Evolutionary conservation across 768 basidiomycete genomes (phyloP), one percentile per base, ranked within the genome.

Genomic region (Strobilomyces dryophilus): DNA sequence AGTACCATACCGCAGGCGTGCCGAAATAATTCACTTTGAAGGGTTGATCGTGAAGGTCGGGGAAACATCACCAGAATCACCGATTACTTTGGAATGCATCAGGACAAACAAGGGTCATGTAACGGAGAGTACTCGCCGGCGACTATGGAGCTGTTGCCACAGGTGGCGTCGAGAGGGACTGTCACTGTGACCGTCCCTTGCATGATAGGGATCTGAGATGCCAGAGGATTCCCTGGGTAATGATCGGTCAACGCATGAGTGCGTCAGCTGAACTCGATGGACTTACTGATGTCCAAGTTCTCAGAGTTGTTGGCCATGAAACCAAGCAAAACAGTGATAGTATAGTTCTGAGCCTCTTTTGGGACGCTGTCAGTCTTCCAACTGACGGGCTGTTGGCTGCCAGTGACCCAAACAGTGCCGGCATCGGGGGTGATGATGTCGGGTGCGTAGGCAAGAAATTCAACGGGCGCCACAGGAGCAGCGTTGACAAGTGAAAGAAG

Each of bases 31-130:
- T 47, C 32, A 47, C 11, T 29, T 29, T 29, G 18, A 0, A 20
- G 46, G 0, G 15, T 8, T 3, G 17, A 90, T 90, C 1, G 76
- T 79, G 63, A 90, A 89, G 36, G 69, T 17, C 0, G 79, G 79
- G 61, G 80, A 84, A 9, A 66, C 58, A 56, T 90, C 81, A 11
- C 87, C 87, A 14, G 83, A 85, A 61, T 85, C 81, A 26, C 87
- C 87, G 57, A 84, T 72, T 39, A 86, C 86, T 87, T 52, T 49
- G 14, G 41, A 42, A 45, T 2, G 27, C 4, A 31, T 61, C 17
- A 52, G 47, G 8, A 52, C n/a, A 36, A 26, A 18, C 11, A 31
- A 24, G 20, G 43, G 24, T 8, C 5, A 40, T 9, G 3, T 29
- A 21, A 18, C 14, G 6, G 17, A 5, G 14, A 2, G 8, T 45